Base-by-base conservation (phyloP, 2,329 filamentous ascomycete species). In the Venturia aucupariae region DNA sequence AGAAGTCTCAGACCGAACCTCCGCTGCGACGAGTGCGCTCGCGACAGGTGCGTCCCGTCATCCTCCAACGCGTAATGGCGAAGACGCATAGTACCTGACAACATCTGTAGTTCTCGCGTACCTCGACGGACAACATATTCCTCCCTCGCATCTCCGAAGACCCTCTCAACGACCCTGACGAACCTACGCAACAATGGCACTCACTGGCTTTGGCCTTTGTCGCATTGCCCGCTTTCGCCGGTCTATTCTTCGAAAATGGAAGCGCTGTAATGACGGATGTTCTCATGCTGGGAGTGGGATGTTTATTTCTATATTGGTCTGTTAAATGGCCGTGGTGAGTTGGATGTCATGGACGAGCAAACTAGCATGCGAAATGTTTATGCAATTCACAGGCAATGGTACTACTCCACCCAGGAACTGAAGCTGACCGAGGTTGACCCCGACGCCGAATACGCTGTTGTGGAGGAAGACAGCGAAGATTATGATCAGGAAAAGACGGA, bases 221-320 rank as follows among this genome's bases (percentile, higher is more conserved):
- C 2, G 81, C 97, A 60, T 78, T 97, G 17, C 93, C 93, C 3
- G 92, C 92, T 0, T 73, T 96, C n/a, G 90, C 86, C 0, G 93
- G 92, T 0, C 76, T 95, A 60, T 79, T 97, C 65, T 95, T 96
- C 73, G 84, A 89, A 66, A 90, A 96, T 77, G 93, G 93, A 15
- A 88, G 87, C 69, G 84, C 88, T 0, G 82, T 97, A 67, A 85
- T 92, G 64, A 96, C 92, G 0, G 93, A 97, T 75, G 77, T 96
- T 35, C 88, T 94, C 70, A 80, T 97, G 41, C 77, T 97, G 39
- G 86, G 84, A 2, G 76, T 97, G 67, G 90, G 90, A 2, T 90
- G 88, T 4, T 83, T 97, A 55, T 95, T 97, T 71, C 79, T 97
- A 67, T 92, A 96, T 73, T 97, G 92, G 90, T 92, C 90, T 60